phyloP scores from a whole-genome alignment of 257 asterid genomes.

The Solanum ahanhuiri region DNA sequence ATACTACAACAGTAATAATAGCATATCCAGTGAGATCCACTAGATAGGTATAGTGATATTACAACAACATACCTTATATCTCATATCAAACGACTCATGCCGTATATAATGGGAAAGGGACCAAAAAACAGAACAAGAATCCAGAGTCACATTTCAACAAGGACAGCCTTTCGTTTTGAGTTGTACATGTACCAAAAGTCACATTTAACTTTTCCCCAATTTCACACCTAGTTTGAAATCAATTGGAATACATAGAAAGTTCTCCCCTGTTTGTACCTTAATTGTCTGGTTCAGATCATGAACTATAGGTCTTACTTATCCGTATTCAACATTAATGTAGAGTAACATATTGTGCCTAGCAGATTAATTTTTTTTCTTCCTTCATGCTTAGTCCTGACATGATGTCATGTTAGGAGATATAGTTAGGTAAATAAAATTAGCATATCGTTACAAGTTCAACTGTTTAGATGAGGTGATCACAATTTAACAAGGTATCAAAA shows the following conservation, averaged over 20 bases:
- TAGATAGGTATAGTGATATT: too few relatives aligned
- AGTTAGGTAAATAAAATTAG: too few relatives aligned
- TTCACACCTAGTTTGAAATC: neutral
- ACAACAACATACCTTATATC: neutral
- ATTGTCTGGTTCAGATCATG: neutral
- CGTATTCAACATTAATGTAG: neutral
- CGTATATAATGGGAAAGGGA: neutral
- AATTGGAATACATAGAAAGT: neutral
- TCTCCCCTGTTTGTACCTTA: neutral
- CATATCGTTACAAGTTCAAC: too few relatives aligned
- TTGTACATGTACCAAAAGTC: neutral
- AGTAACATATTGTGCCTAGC: neutral
- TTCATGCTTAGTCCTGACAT: neutral
- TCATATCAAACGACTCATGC: too few relatives aligned
- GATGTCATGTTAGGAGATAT: too few relatives aligned
- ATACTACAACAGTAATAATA: too few relatives aligned
- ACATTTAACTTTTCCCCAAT: neutral
- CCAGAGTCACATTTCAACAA: neutral
- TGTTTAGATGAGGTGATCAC: too few relatives aligned
- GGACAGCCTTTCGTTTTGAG: neutral
- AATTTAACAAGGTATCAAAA: too few relatives aligned
- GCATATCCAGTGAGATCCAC: neutral
- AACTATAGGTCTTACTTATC: neutral
- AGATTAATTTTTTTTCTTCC: neutral
- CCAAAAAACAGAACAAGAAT: neutral